These are phyloP conservation scores for Pichia sp. DNA, from an alignment of 1,139 yeast species.

Conservation along the genomic window DNA sequence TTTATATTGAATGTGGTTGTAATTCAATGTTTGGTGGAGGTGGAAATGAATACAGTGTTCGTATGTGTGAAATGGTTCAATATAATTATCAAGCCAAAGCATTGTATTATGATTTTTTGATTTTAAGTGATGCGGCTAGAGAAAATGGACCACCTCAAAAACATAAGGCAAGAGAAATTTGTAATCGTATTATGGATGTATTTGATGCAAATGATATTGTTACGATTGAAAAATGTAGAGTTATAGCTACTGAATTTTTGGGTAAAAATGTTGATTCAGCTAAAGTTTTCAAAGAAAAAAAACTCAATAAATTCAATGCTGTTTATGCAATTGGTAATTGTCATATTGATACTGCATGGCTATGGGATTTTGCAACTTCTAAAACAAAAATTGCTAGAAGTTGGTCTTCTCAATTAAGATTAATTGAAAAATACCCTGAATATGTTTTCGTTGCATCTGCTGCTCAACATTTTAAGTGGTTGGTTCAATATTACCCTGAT, in stretches of 20 bases:
- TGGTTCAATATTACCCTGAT: slow-evolving; percentile 77
- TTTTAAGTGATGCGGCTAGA: slow-evolving; percentile 84
- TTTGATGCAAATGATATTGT: slow-evolving; percentile 51
- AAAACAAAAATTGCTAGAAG: slow-evolving; percentile 86
- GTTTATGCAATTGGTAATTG: slow-evolving; percentile 90
- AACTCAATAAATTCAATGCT: slow-evolving; percentile 34
- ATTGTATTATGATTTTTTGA: slow-evolving; percentile 76
- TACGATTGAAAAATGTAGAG: slow-evolving; percentile 56
- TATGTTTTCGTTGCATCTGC: slow-evolving; percentile 92
- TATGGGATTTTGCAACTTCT: slow-evolving; percentile 97
- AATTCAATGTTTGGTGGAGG: slow-evolving; percentile 88
- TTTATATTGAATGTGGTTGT: slow-evolving; percentile 86
- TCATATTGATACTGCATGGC: slow-evolving; percentile 96
- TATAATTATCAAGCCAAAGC: slow-evolving; percentile 80
- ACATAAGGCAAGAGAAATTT: slow-evolving; percentile 70
- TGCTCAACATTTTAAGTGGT: slow-evolving; percentile 94
- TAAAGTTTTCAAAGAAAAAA: slow-evolving; percentile 45
- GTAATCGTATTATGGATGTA: slow-evolving; percentile 73
- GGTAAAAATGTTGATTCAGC: slow-evolving; percentile 62
- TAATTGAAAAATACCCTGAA: slow-evolving; percentile 86
- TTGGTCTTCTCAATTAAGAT: slow-evolving; percentile 87
- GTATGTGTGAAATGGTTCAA: slow-evolving; percentile 68
- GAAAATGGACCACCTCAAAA: slow-evolving; percentile 83
- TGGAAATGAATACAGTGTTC: slow-evolving; percentile 54
- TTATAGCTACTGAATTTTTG: slow-evolving; percentile 56